Evolutionary conservation across 164 flowering plant species (phyloP), one percentile per base, ranked within the genome.

Genomic region (Vitis rupestris): DNA sequence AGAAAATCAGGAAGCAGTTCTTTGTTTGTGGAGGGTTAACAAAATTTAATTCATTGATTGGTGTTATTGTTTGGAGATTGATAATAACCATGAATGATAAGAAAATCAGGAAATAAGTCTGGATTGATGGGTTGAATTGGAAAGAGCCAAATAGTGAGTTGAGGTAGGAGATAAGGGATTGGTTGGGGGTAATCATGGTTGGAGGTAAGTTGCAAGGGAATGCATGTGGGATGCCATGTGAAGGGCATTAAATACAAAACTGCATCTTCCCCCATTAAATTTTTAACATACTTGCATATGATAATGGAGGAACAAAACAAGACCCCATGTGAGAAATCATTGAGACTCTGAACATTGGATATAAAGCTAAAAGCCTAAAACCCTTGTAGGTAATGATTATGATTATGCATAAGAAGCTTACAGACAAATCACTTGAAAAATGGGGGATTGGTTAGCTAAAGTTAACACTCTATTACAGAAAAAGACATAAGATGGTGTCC

Each of bases 161-260:
- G 74, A 60, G n/a, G 14, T 47, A 11, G 47, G 65, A 59, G 50
- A 7, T 14, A 11, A 59, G 72, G 65, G 47, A 48, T 31, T 37
- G 17, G 48, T 59, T 55, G 61, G 56, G 52, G 15, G 54, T 54
- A 65, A 48, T 61, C 64, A 51, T 64, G 6, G 11, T 23, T 10
- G 19, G 44, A 64, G 49, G 55, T 62, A 52, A 30, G 58, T 48
- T 14, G 54, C 17, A 56, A 49, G 56, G 15, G 4, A 23, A 23
- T 51, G 74, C 81, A 74, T 76, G 82, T 81, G 84, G 72, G 65
- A 7, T 64, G 79, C 76, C 82, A 77, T 77, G 82, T 79, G 82
- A 70, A 69, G 68, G 4, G 67, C 73, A 71, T 79, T 76, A 64
- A 79, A 57, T 61, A 76, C 47, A 62, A 66, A 67, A 66, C 66